phyloP scores from a whole-genome alignment of 2,329 filamentous ascomycete species.

The Neonectria coccinea region DNA sequence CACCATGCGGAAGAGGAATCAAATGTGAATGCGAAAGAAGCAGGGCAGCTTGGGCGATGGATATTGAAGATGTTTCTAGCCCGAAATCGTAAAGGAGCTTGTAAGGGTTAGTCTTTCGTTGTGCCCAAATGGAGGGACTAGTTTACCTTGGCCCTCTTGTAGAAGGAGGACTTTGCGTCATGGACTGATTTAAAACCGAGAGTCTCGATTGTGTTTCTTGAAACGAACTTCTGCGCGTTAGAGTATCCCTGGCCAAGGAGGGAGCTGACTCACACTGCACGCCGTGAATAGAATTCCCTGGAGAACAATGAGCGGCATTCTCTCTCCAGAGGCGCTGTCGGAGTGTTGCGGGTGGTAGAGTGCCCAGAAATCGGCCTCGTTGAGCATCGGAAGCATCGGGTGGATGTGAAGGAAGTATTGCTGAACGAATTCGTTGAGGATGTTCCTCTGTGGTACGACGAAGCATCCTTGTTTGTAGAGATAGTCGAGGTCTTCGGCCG shows the following conservation, averaged over 20 bases:
- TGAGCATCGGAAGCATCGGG: conserved; percentile 45
- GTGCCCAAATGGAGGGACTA: accelerated
- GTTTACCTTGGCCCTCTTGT: conserved; percentile 40
- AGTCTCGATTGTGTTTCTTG: conserved; percentile 32
- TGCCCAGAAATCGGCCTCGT: conserved; percentile 43
- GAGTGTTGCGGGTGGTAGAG: conserved; percentile 36
- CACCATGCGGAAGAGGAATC: conserved; percentile 40
- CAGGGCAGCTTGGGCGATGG: conserved; percentile 40
- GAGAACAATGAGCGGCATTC: conserved; percentile 39
- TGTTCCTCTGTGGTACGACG: conserved; percentile 39
- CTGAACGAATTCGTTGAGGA: conserved; percentile 43
- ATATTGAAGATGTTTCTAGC: conserved; percentile 38
- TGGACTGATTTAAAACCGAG: conserved; percentile 41
- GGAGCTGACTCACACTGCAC: conserved; percentile 29
- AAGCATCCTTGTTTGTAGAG: conserved; percentile 45
- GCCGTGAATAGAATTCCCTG: conserved; percentile 41
- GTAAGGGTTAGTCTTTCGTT: not conserved
- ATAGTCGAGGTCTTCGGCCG: conserved; percentile 41
- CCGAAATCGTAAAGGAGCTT: conserved; percentile 44
- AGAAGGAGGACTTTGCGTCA: conserved; percentile 42
- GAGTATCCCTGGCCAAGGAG: not conserved
- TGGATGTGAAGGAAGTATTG: conserved; percentile 48
- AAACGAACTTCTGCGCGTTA: conserved; percentile 33
- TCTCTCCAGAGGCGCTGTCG: conserved; percentile 16
- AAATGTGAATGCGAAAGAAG: conserved; percentile 41